Evolutionary conservation across 2,329 filamentous ascomycete genomes (phyloP), one percentile per base, ranked within the genome.

Genomic region (Bisporella sp.): DNA sequence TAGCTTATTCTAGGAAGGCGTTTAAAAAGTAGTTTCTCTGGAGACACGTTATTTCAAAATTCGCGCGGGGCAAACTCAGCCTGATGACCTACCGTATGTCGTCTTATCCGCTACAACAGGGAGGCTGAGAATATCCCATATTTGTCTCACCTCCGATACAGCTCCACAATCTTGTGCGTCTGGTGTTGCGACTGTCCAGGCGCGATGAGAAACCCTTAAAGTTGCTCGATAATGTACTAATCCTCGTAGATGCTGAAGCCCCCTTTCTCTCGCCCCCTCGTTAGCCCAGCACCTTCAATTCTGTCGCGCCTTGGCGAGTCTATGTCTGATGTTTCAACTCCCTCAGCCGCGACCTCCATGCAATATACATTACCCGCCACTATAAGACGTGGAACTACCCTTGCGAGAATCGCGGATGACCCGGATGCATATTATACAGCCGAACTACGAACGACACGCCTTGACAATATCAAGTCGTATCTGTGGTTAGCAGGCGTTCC

Each of bases 401-500:
- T 54, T 32, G 39, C 46, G 42, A 45, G 46, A 46, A 43, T 21
- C 3, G 49, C 32, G 45, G 49, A 51, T 32, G 46, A 54, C n/a
- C 41, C 40, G 29, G 48, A 46, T 41, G 31, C 33, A 42, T 49
- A 54, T 37, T 49, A 51, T 47, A 46, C 6, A 32, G 35, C 9
- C 12, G 48, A 55, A 30, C 41, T 55, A 28, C 35, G 31, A 29
- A 55, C 54, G 1, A 29, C 3, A 33, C 37, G 49, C n/a, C 45
- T 55, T 30, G 47, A 48, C 11, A 39, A 46, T 9, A 54, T 56
- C 41, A 11, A 55, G 13, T 2, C 30, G 13, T 49, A 51, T 29
- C 45, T 55, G 1, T 55, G 53, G 53, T 39, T 55, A 31, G 50
- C 53, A 6, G 55, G 55, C 8, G 35, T 51, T 35, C 54, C 56